Base-by-base conservation (phyloP, 345 rosid species). In the Ricinus communis region DNA sequence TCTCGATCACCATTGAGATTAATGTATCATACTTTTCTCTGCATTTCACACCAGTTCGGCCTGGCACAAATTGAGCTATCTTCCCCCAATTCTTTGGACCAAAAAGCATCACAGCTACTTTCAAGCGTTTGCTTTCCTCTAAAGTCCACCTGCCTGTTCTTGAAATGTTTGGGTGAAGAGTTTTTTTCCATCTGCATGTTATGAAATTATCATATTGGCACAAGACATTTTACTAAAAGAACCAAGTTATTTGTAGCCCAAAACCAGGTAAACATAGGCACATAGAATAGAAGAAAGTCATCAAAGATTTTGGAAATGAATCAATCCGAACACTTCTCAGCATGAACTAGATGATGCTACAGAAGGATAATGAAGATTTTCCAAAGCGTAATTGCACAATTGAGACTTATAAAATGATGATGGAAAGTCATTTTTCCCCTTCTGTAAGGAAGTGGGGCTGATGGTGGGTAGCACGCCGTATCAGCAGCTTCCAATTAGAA, bases 51-150 rank as follows among this genome's bases (percentile, higher is more conserved):
- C 77, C 85, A 30, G 88, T 85, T 76, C 99, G 88, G 62, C 97
- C 97, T 21, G 93, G 96, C 63, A 95, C 91, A 85, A 90, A 88
- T 30, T 82, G 82, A 57, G 93, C 88, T 68, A 92, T 84, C 67
- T 92, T 92, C 62, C 65, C 79, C 97, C 98, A 95, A 83, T 86
- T 88, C 79, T 81, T 87, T 38, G 91, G 76, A 66, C 94, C 97
- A 82, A 90, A 95, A 80, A 95, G 87, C 79, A 75, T 78, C 62
- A 85, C 92, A 68, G 97, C 97, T 61, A 90, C 90, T 80, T 73
- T 89, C 79, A 95, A 66, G 69, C 87, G 85, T 73, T 88, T 86
- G 60, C 83, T 85, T 78, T 95, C 99, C 61, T 89, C 91, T 10
- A 43, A 15, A 67, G 74, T 81, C 89, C 96, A 95, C 69, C 73